Conservation (phyloP, 768 basidiomycete species). For the Chlorophyllum brunneum region DNA sequence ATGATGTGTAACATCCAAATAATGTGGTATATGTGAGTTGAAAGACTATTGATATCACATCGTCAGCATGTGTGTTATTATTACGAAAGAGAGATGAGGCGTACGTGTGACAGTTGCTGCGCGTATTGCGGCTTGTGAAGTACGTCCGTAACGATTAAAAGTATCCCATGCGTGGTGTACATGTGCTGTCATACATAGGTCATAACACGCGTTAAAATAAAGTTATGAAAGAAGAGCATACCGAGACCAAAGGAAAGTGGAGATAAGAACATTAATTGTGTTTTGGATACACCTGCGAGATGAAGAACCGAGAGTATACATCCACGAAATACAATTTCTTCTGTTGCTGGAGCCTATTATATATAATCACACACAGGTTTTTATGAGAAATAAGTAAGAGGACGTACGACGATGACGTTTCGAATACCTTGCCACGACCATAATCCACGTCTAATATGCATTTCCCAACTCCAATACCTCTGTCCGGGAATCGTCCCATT, state of each 20-base stretch:
- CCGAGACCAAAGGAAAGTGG: constrained; percentile 90
- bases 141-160: constrained; percentile 73
- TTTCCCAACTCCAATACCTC: constrained; percentile 38
- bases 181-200: constrained; percentile 57
- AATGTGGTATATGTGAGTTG: constrained; percentile 89
- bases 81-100: constrained; percentile 19
- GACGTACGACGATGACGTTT: constrained; percentile 55
- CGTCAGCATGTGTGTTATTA: background rate
- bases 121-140: constrained; percentile 52
- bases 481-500: constrained; percentile 52
- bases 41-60: constrained; percentile 51
- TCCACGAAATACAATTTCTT: constrained; percentile 88
- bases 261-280: constrained; percentile 69
- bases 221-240: constrained; percentile 34
- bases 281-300: constrained; percentile 52
- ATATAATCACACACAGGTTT: no score
- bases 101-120: constrained; percentile 56
- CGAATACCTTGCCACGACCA: constrained; percentile 57
- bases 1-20: constrained; percentile 87
- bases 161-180: constrained; percentile 89
- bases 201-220: background rate
- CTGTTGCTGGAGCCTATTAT: constrained; percentile 79
- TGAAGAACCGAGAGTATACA: constrained; percentile 75
- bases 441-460: constrained; percentile 37
- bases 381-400: background rate